These are phyloP conservation scores for Terfezia boudieri DNA, from an alignment of 495 filamentous ascomycete species.

Conservation along the genomic window DNA sequence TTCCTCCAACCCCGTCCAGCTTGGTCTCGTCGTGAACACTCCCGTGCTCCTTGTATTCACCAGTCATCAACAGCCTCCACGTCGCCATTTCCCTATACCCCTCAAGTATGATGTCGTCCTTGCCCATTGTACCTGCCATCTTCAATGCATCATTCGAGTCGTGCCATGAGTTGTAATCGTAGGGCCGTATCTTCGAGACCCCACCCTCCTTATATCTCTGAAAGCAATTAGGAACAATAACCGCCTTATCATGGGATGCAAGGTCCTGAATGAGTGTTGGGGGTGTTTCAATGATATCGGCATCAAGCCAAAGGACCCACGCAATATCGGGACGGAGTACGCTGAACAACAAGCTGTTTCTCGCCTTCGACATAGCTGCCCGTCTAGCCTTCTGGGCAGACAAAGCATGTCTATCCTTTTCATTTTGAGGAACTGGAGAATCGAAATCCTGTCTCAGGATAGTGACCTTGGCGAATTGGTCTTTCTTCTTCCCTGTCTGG, in stretches of 20 bases:
- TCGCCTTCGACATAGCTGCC: slow-evolving; percentile 74
- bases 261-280: slow-evolving; percentile 77
- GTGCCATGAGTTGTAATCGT: slow-evolving; percentile 95
- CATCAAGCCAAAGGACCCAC: slow-evolving; percentile 93
- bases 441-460: slow-evolving; percentile 94
- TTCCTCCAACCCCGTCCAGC: slow-evolving; percentile 86
- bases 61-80: slow-evolving; percentile 81
- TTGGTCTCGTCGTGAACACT: slow-evolving; percentile 39
- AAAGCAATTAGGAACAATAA: slow-evolving; percentile 90
- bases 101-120: slow-evolving; percentile 66
- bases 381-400: slow-evolving; percentile 67
- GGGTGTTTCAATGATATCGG: slow-evolving; percentile 80
- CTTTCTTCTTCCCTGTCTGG: slow-evolving; percentile 52
- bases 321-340: slow-evolving; percentile 80
- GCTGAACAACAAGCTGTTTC: slow-evolving; percentile 91
- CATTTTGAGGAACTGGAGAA: slow-evolving; percentile 55
- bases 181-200: slow-evolving; percentile 48
- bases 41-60: slow-evolving; percentile 37
- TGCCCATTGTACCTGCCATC: slow-evolving; percentile 54
- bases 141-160: slow-evolving; percentile 57
- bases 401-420: slow-evolving; percentile 75
- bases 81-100: slow-evolving; percentile 84
- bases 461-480: slow-evolving; percentile 73
- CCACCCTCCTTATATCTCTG: slow-evolving; percentile 64
- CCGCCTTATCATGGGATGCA: slow-evolving; percentile 57